These are phyloP conservation scores for Astrothelium subdiscretum DNA, from an alignment of 495 filamentous ascomycete genomes.

Conservation along the genomic window DNA sequence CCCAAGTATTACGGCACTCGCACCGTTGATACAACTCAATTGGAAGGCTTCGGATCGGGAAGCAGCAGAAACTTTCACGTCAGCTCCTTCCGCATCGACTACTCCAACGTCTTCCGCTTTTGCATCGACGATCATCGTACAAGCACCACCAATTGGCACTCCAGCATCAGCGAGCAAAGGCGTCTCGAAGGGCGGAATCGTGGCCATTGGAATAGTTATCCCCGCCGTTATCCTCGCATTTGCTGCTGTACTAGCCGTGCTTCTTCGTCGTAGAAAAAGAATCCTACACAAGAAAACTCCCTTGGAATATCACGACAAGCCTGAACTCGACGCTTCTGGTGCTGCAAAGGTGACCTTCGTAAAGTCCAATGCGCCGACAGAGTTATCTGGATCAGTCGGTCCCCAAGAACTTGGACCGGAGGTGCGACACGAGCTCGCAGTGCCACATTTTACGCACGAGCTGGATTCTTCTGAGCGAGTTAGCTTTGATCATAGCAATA, in stretches of 20 bases:
- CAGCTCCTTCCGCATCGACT: background rate
- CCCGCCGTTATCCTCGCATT: background rate
- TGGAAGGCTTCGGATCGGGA: background rate
- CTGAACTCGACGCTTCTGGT: background rate
- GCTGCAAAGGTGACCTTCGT: background rate
- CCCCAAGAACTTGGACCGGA: no score
- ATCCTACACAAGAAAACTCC: background rate
- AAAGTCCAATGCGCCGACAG: no score
- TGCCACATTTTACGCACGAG: no score
- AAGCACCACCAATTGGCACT: background rate
- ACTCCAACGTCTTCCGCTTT: background rate
- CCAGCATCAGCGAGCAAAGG: background rate
- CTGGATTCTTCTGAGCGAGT: no score
- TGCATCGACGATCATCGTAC: background rate
- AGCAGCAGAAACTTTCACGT: background rate
- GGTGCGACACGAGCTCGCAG: no score
- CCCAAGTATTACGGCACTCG: background rate
- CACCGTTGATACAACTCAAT: slow-evolving; percentile 1
- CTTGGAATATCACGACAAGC: background rate
- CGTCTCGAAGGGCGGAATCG: background rate
- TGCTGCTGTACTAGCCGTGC: background rate
- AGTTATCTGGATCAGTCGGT: no score
- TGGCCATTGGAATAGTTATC: background rate
- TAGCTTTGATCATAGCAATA: no score
- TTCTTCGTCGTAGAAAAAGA: background rate